Conservation (phyloP, 2,329 filamentous ascomycete genomes). For the Trichophyton verrucosum region DNA sequence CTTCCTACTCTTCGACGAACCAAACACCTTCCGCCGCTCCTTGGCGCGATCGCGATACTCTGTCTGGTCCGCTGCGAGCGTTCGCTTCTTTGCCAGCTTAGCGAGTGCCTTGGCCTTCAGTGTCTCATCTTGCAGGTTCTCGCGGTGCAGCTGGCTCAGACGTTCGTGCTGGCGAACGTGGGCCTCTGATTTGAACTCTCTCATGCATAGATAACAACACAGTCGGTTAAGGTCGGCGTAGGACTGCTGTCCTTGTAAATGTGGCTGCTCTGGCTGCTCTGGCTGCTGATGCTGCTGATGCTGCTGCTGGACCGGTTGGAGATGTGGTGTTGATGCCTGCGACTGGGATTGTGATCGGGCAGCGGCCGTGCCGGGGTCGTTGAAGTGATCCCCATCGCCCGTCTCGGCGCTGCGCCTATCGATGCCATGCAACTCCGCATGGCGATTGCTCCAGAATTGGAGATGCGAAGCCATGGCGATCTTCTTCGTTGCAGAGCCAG, state of each 20-base stretch:
- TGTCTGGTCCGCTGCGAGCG: constrained; percentile 19
- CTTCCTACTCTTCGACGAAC: constrained; percentile 26
- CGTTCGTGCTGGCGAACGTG: constrained; percentile 50
- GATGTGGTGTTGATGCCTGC: constrained; percentile 8
- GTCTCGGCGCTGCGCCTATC: constrained; percentile 17
- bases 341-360: constrained; percentile 10
- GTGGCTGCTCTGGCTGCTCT: constrained; percentile 22
- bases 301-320: constrained; percentile 17
- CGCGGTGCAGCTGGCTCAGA: constrained; percentile 44
- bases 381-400: constrained; percentile 12
- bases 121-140: constrained; percentile 42
- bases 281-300: constrained; percentile 22
- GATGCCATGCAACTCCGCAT: constrained; percentile 52
- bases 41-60: constrained; percentile 38
- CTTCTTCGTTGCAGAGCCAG: constrained; percentile 26
- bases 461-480: constrained; percentile 51
- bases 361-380: background rate
- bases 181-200: constrained; percentile 43
- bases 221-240: constrained; percentile 48
- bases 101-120: constrained; percentile 30
- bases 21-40: constrained; percentile 36
- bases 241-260: constrained; percentile 34
- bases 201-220: constrained; percentile 51
- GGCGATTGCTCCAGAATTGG: constrained; percentile 59
- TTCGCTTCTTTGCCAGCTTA: constrained; percentile 34